Percentiles rank a stretch among this genome's conserved stretches.
Conservation (phyloP, 768 basidiomycete genomes). For the Lentinus tigrinus region DNA sequence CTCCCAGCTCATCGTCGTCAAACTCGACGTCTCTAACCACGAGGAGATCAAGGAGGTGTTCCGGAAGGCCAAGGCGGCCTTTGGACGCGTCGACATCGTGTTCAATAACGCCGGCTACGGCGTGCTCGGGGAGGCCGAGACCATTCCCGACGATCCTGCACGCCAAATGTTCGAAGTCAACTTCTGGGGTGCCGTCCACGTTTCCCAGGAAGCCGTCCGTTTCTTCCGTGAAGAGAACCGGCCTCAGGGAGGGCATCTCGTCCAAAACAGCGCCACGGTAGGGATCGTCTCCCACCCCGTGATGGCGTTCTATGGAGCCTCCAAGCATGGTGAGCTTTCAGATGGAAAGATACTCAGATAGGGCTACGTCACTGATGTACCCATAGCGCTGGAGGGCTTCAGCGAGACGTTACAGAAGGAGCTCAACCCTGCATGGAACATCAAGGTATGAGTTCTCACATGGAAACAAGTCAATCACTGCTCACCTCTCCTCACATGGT, state of each 20-base stretch:
- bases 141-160: constrained; percentile 29
- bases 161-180: constrained; percentile 38
- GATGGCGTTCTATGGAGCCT: constrained; percentile 23
- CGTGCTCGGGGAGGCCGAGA: constrained; percentile 38
- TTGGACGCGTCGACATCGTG: constrained; percentile 45
- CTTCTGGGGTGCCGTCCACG: constrained; percentile 24
- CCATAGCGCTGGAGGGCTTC: constrained; percentile 31
- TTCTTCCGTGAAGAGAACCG: constrained; percentile 31
- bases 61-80: constrained; percentile 30
- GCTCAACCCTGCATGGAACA: constrained; percentile 46
- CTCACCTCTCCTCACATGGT: not conserved
- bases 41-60: constrained; percentile 37
- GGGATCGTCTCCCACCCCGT: constrained; percentile 24
- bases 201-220: constrained; percentile 24
- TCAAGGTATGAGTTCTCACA: constrained; percentile 33
- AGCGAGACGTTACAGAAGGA: constrained; percentile 39
- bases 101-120: constrained; percentile 42
- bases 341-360: too few species aligned
- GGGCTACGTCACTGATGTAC: not conserved
- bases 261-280: constrained; percentile 36
- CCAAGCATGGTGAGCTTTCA: constrained; percentile 21
- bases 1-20: constrained; percentile 35
- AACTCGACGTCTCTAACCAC: constrained; percentile 37
- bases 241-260: constrained; percentile 31
- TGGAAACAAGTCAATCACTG: not conserved